Evolutionary conservation across 305 asterid species (phyloP), one percentile per base, ranked within the genome.

Genomic region (Plantago lanceolata): DNA sequence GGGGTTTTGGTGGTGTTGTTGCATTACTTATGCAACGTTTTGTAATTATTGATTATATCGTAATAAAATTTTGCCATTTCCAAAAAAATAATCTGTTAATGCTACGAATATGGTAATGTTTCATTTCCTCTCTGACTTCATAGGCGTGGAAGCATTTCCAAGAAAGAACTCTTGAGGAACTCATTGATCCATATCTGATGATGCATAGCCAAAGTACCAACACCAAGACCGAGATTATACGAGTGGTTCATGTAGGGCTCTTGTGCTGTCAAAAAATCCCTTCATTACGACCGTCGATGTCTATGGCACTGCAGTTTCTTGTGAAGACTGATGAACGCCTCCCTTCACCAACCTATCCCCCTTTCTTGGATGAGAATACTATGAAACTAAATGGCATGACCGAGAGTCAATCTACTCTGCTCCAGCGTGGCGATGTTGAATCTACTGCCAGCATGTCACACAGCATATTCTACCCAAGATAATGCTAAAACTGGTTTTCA

Each of bases 81-180:
- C n/a, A n/a, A n/a, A n/a, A n/a, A n/a, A n/a, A n/a, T n/a, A 24
- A 24, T 24, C 28, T 24, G 28, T 3, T 24, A 1, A 24, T 24
- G 28, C 28, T 24, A 24, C 28, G 28, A 24, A 1, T 24, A 3
- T 24, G 16, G 7, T 18, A n/a, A 48, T 5, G 19, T 14, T 33
- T 57, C 28, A 57, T 4, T 8, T 17, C 18, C 35, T 19, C 14
- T 24, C 28, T 35, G 43, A 35, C 58, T 70, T 47, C 52, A 68
- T 71, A 85, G 97, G 92, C 78, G 24, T 89, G 97, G 96, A 74
- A 50, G 44, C 83, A 87, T 76, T 85, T 83, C 81, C 83, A 87
- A 71, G 67, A 69, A 19, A 64, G 77, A 49, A 80, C 16, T 3
- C 74, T 68, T 19, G 89, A 80, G 24, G 83, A 83, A 61, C 66